A percentile compares a stretch with the other conserved stretches of the same genome.
phyloP scores from a whole-genome alignment of 2,329 filamentous ascomycete genomes.

The Colletotrichum echinochloae region DNA sequence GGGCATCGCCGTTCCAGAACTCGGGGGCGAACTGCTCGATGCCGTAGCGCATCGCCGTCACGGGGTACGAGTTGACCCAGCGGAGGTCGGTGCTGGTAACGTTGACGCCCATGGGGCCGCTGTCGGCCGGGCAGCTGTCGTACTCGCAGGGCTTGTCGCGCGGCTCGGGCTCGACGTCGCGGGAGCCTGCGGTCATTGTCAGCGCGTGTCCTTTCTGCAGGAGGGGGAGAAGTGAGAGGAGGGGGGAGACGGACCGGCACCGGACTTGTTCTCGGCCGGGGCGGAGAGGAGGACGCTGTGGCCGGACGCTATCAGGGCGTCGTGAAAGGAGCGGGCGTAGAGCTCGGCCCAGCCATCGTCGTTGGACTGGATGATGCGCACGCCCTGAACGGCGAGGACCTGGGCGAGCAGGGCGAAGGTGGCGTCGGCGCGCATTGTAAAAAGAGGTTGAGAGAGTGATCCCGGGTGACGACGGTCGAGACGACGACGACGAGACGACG shows the following conservation, averaged over 20 bases:
- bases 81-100: not conserved
- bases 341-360: conserved; percentile 81
- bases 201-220: conserved; percentile 64
- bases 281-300: conserved; percentile 73
- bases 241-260: conserved; percentile 53
- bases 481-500: not conserved
- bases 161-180: not conserved
- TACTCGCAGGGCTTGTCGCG: not conserved
- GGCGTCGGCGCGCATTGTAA: conserved; percentile 23
- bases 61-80: not conserved
- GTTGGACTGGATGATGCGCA: conserved; percentile 74
- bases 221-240: conserved; percentile 69
- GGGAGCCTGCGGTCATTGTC: conserved; percentile 58
- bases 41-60: not conserved
- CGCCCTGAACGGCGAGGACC: conserved; percentile 42
- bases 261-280: conserved; percentile 75
- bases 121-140: conserved; percentile 43
- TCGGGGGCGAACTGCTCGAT: not conserved
- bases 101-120: conserved; percentile 68
- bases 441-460: not conserved
- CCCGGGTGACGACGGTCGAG: not conserved
- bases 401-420: conserved; percentile 36
- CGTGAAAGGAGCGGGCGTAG: conserved; percentile 71
- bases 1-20: not conserved
- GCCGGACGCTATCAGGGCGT: conserved; percentile 64